Conservation (phyloP, 2,329 filamentous ascomycete genomes). For the Cercospora sesami region DNA sequence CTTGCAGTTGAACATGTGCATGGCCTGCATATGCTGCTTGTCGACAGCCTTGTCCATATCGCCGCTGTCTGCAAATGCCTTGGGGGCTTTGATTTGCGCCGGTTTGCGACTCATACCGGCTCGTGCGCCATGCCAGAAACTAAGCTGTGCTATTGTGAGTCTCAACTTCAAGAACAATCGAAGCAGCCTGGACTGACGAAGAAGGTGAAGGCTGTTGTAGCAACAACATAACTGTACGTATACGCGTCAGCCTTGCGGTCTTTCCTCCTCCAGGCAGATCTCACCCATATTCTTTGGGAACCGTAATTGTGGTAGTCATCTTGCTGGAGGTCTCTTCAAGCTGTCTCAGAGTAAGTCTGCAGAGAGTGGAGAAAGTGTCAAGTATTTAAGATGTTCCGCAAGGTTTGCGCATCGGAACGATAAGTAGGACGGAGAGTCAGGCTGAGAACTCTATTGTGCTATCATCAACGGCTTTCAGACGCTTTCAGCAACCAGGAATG, state of each 20-base stretch:
- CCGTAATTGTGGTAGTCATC: conserved; percentile 40
- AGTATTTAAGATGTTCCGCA: not conserved
- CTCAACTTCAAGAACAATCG: not conserved
- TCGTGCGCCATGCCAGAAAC: conserved; percentile 53
- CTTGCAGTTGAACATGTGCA: conserved; percentile 53
- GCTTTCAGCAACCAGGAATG: not conserved
- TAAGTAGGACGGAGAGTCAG: not conserved
- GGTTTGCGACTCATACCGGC: conserved; percentile 51
- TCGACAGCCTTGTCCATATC: conserved; percentile 50
- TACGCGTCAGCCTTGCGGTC: conserved; percentile 6
- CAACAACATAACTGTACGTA: conserved; percentile 54
- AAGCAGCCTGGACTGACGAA: conserved; percentile 36
- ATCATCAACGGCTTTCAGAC: not conserved
- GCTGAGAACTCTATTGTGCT: conserved; percentile 1
- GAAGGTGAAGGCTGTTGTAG: conserved; percentile 56
- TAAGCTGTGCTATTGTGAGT: conserved; percentile 39
- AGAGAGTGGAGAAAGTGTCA: not conserved
- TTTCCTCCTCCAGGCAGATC: conserved; percentile 20
- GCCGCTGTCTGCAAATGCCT: conserved; percentile 58
- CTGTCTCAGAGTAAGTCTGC: not conserved
- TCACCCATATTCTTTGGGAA: conserved; percentile 54
- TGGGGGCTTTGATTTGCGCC: conserved; percentile 59
- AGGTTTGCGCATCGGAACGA: not conserved
- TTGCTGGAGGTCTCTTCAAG: not conserved
- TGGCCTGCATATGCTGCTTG: conserved; percentile 44